A percentile compares a stretch with the other conserved stretches of the same genome.
These are phyloP conservation scores for Microcos paniculata DNA, from an alignment of 345 rosid genomes.

Conservation along the genomic window DNA sequence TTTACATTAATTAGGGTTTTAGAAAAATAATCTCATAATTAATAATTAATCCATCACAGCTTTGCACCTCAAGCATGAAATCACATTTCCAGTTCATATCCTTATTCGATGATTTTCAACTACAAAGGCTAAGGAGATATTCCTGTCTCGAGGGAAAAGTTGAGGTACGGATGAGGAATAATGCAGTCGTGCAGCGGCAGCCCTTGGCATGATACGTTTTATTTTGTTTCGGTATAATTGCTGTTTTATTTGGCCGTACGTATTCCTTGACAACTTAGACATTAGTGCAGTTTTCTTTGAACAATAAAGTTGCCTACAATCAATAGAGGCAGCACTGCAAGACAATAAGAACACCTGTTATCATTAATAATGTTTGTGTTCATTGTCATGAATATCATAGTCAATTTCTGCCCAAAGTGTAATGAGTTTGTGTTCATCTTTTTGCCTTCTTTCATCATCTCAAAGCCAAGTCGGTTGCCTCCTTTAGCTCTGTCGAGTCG, in stretches of 20 bases:
- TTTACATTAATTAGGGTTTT: too few species aligned
- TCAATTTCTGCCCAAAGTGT: not conserved
- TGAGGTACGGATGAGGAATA: too few species aligned
- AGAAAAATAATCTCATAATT: too few species aligned
- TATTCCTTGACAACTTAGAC: not conserved
- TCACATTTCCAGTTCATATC: too few species aligned
- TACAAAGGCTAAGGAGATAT: too few species aligned
- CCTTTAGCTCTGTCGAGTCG: not conserved
- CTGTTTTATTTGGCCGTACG: not conserved
- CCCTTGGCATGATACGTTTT: not conserved
- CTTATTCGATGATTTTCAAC: too few species aligned
- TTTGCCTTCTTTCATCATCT: not conserved
- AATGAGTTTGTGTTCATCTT: not conserved
- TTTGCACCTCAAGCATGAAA: too few species aligned
- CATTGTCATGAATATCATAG: not conserved
- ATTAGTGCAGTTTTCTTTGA: not conserved
- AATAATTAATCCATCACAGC: too few species aligned
- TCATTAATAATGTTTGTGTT: conserved; percentile 2
- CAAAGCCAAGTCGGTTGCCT: not conserved
- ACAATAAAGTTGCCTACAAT: not conserved
- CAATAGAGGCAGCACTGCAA: not conserved
- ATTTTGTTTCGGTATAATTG: not conserved
- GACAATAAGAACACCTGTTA: not conserved
- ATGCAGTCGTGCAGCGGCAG: not conserved
- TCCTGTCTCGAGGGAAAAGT: too few species aligned